Base-by-base conservation (phyloP, 2,329 filamentous ascomycete genomes). In the Dactylonectria estremocensis region DNA sequence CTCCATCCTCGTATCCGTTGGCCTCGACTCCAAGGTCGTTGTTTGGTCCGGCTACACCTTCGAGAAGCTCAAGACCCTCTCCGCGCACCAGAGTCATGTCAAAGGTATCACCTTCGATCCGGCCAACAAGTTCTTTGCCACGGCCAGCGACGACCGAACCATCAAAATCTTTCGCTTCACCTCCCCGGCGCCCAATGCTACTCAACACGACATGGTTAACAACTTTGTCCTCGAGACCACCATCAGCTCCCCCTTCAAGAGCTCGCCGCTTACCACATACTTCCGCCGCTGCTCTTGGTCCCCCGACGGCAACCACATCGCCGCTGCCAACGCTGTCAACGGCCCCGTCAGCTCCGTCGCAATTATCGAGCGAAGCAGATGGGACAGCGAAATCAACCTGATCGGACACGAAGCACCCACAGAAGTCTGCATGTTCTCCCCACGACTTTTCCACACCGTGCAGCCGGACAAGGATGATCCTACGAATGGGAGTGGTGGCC, bases 51-150 rank as follows among this genome's bases (percentile, higher is more conserved):
- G 96, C 1, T 93, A 97, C 81, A 98, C 95, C 0, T 99, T 99
- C 75, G 96, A 99, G 83, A 98, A 97, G 83, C 88, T 99, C 72
- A 98, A 98, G 87, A 95, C 94, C 3, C 85, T 99, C 5, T 91
- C 95, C 2, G 92, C 95, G 66, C 96, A 99, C 81, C 94, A 97
- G 80, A 98, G 95, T 80, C 97, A 98, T 79, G 96, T 99, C 83
- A 99, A 99, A 81, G 96, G 97, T 69, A 97, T 99, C 76, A 97
- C 95, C 0, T 99, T 99, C 78, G 96, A 99, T 78, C 96, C 96
- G 1, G 96, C 96, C 48, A 98, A 98, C 84, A 99, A 98, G 80
- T 99, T 97, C 85, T 99, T 99, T 81, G 96, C 97, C 16, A 99
- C 97, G 0, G 95, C 97, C 2, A 97, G 95, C 82, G 96, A 99